Percentiles rank a stretch among this genome's conserved stretches.
phyloP scores from a whole-genome alignment of 305 asterid species.

The Fraxinus angustifolia region DNA sequence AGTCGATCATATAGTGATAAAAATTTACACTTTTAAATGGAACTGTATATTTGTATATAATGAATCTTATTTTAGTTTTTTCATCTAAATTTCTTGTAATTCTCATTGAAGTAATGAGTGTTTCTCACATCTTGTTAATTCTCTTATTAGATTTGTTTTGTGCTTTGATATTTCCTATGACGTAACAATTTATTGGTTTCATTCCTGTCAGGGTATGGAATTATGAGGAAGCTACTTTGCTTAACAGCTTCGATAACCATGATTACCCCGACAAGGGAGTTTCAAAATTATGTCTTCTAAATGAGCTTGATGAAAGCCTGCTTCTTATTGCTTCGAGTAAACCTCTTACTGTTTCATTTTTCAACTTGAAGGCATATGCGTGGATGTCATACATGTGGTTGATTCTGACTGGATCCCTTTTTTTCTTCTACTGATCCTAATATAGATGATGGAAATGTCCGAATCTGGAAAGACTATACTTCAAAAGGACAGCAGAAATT shows the following conservation, averaged over 20 bases:
- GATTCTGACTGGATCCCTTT: slow-evolving; percentile 3
- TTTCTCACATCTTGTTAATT: not conserved
- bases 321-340: slow-evolving; percentile 98
- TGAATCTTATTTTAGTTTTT: not conserved
- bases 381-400: not conserved
- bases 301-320: slow-evolving; percentile 89
- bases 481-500: slow-evolving; percentile 71
- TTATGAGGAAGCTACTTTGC: slow-evolving; percentile 86
- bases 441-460: slow-evolving; percentile 86
- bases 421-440: slow-evolving; percentile 21
- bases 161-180: not conserved
- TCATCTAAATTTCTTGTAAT: not conserved
- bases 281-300: slow-evolving; percentile 89
- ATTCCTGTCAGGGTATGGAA: slow-evolving; percentile 78
- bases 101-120: not conserved
- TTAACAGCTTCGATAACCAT: slow-evolving; percentile 88
- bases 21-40: not conserved
- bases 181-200: slow-evolving; percentile 24
- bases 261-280: slow-evolving; percentile 87
- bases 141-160: not conserved
- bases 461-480: slow-evolving; percentile 91
- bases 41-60: not conserved
- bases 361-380: slow-evolving; percentile 13
- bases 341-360: slow-evolving; percentile 22
- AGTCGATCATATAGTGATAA: not conserved